Base-by-base conservation (phyloP, 139 green algal genomes). In the Auxenochlorella protothecoides region DNA sequence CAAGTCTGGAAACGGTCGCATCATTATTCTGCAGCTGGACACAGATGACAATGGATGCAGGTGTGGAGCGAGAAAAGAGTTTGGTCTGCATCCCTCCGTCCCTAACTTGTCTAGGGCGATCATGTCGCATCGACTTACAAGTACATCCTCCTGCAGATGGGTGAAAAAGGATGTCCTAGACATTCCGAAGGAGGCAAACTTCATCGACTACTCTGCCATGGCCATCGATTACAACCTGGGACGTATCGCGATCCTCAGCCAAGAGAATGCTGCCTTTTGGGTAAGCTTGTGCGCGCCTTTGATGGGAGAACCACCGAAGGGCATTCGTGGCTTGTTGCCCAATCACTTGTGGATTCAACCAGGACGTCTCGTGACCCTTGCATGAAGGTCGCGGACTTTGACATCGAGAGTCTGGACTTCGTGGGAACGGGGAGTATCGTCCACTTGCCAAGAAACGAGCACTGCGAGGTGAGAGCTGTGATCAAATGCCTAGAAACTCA, bases 241-340 rank as follows among this genome's bases (percentile, higher is more conserved):
- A 5, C 79, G 78, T n/a, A 55, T 83, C 10, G 76, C 76, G 0
- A 62, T 83, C 2, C 61, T 76, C 27, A 80, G 68, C 54, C 79
- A 86, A 70, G 81, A 85, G 14, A 60, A 86, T 55, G 53, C 72
- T 14, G 81, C 79, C 2, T 8, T 86, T 3, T 86, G 79, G 74
- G 70, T 83, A 54, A 44, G 72, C 12, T 68, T 68, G 63, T 68
- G 12, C 14, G 63, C 53, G 14, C n/a, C 12, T 8, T 51, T 52
- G 11, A 9, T 57, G 27, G 27, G 27, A 44, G 27, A 44, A 44
- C 27, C 27, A 44, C 27, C 0, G 27, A 44, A 44, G 27, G 27
- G 27, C 27, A 44, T 44, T 44, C 27, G 27, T 44, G 27, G 27
- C 27, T 44, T 44, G 27, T 44, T 44, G 27, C 27, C 27, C 27